phyloP scores from a whole-genome alignment of 768 basidiomycete genomes.

The Gymnopilus junonius region DNA sequence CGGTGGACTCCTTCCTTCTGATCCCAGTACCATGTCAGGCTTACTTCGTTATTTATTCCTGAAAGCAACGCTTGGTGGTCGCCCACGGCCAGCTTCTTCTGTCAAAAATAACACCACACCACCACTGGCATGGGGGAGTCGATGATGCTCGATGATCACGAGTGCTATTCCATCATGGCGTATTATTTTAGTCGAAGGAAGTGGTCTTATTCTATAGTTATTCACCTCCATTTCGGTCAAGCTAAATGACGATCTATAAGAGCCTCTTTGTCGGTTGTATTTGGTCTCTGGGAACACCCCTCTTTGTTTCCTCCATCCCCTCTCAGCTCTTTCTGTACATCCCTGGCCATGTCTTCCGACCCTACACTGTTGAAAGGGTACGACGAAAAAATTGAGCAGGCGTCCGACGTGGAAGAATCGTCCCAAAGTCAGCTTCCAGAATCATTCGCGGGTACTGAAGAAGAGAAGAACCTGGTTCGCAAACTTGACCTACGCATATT shows the following conservation, averaged over 20 bases:
- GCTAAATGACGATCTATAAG: neutral
- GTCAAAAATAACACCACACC: neutral
- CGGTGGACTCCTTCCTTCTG: neutral
- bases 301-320: neutral
- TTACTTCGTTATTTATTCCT: neutral
- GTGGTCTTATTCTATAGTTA: slow-evolving; percentile 15
- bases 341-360: neutral
- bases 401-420: slow-evolving; percentile 6
- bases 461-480: slow-evolving; percentile 59
- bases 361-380: slow-evolving; percentile 18
- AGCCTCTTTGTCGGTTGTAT: neutral
- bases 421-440: slow-evolving; percentile 6
- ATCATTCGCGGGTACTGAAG: slow-evolving; percentile 26
- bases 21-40: neutral
- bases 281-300: neutral
- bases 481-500: slow-evolving; percentile 72
- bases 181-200: slow-evolving; percentile 9
- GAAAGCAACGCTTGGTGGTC: neutral
- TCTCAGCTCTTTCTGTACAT: neutral
- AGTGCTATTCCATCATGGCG: neutral
- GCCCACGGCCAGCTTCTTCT: neutral
- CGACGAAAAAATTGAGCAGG: slow-evolving; percentile 36
- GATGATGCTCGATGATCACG: neutral
- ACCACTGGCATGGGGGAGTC: neutral
- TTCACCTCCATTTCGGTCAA: slow-evolving; percentile 1